Conservation (phyloP, 306 rosid species). For the Macrotyloma uniflorum region DNA sequence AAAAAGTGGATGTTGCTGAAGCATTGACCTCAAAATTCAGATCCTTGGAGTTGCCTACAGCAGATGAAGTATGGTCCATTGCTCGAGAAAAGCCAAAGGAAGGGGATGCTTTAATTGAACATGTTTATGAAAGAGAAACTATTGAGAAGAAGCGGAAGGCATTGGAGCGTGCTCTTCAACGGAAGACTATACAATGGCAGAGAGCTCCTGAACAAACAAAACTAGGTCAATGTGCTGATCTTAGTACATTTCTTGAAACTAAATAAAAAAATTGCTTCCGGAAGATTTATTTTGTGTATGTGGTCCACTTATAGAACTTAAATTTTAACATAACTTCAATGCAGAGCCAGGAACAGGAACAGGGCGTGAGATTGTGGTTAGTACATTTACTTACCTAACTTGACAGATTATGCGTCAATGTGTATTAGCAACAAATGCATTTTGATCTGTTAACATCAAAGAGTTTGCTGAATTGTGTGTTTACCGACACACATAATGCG, state of each 20-base stretch:
- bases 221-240: slow-evolving; percentile 56
- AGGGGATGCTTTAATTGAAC: slow-evolving; percentile 63
- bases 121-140: slow-evolving; percentile 62
- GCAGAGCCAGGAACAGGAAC: slow-evolving; percentile 88
- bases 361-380: slow-evolving; percentile 79
- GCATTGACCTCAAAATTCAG: slow-evolving; percentile 61
- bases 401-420: slow-evolving; percentile 18
- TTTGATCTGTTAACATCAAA: background rate
- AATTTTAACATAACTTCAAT: slow-evolving; percentile 44
- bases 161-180: slow-evolving; percentile 58
- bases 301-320: slow-evolving; percentile 16
- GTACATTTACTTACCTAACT: slow-evolving; percentile 39
- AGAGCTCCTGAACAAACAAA: slow-evolving; percentile 57
- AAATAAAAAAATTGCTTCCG: background rate
- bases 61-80: slow-evolving; percentile 76
- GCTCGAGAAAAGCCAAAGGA: slow-evolving; percentile 77
- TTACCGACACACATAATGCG: background rate
- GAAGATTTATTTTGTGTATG: slow-evolving; percentile 30
- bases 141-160: slow-evolving; percentile 72
- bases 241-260: slow-evolving; percentile 29
- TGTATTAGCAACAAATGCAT: background rate
- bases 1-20: slow-evolving; percentile 63
- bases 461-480: background rate
- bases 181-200: slow-evolving; percentile 63
- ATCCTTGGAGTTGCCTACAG: slow-evolving; percentile 72